These are phyloP conservation scores for Arachis hypogaea DNA, from an alignment of 306 rosid species.

Conservation along the genomic window DNA sequence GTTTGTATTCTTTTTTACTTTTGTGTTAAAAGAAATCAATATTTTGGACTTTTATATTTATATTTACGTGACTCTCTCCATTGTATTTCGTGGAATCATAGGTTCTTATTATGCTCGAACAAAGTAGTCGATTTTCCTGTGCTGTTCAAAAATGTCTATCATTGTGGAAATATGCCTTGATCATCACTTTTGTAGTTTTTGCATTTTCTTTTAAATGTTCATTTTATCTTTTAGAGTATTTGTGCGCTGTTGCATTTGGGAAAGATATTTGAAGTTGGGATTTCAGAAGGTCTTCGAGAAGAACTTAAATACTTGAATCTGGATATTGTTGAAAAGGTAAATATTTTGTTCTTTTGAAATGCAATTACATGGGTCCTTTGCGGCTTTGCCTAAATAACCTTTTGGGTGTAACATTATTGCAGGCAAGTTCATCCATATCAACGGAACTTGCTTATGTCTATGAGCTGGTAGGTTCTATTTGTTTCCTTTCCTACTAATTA, in stretches of 20 bases:
- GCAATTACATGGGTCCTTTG: slow-evolving; percentile 38
- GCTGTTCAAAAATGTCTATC: slow-evolving; percentile 8
- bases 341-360: slow-evolving; percentile 29
- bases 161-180: neutral
- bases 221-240: slow-evolving; percentile 60
- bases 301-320: slow-evolving; percentile 65
- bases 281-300: slow-evolving; percentile 84
- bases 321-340: slow-evolving; percentile 83
- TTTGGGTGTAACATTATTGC: slow-evolving; percentile 36
- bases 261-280: slow-evolving; percentile 96
- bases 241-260: slow-evolving; percentile 84
- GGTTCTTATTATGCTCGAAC: neutral
- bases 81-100: slow-evolving; percentile 25
- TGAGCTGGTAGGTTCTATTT: slow-evolving; percentile 69
- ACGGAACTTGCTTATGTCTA: slow-evolving; percentile 89
- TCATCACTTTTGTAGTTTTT: slow-evolving; percentile 16
- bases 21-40: slow-evolving; percentile 29
- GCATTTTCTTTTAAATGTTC: neutral
- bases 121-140: slow-evolving; percentile 3
- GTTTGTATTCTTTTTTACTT: slow-evolving; percentile 29
- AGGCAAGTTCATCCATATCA: slow-evolving; percentile 83
- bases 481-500: slow-evolving; percentile 20
- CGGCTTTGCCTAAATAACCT: slow-evolving; percentile 30
- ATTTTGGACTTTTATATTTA: slow-evolving; percentile 26
- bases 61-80: slow-evolving; percentile 21